These are phyloP conservation scores for Entophlyctis luteolus DNA, from an alignment of 192 early-diverging fungal genomes.

Conservation along the genomic window DNA sequence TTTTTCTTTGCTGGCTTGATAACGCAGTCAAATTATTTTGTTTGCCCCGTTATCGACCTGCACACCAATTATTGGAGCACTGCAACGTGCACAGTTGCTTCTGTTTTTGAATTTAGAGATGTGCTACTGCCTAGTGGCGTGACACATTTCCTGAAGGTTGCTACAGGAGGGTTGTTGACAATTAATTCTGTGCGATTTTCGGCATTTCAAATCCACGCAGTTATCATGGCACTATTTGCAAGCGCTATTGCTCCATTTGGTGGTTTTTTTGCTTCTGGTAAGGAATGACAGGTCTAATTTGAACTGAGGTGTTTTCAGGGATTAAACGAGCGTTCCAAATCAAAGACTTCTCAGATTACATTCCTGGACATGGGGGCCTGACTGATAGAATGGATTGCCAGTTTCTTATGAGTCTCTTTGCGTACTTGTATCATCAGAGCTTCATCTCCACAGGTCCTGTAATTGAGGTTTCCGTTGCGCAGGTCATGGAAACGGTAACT, in stretches of 20 bases:
- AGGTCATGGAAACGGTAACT: too few relatives aligned
- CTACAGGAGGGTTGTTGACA: slow-evolving; percentile 5
- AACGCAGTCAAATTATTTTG: slow-evolving; percentile 59
- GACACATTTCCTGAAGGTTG: neutral
- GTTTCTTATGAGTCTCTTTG: slow-evolving; percentile 93
- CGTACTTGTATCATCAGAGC: slow-evolving; percentile 82
- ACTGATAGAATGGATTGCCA: slow-evolving; percentile 98
- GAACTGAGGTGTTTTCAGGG: too few relatives aligned
- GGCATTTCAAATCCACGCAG: slow-evolving; percentile 82
- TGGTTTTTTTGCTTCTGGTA: slow-evolving; percentile 87
- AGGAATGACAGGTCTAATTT: neutral
- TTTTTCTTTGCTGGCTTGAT: slow-evolving; percentile 60
- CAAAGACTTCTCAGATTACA: slow-evolving; percentile 95
- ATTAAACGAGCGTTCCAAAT: slow-evolving; percentile 96
- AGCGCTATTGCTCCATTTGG: slow-evolving; percentile 95
- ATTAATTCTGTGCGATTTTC: slow-evolving; percentile 65
- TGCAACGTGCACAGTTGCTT: slow-evolving; percentile 51
- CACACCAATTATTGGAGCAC: slow-evolving; percentile 47
- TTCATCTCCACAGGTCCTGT: too few relatives aligned
- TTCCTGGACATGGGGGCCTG: slow-evolving; percentile 95
- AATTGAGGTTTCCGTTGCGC: too few relatives aligned
- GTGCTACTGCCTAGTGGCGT: neutral
- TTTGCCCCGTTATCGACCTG: slow-evolving; percentile 61
- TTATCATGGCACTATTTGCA: slow-evolving; percentile 86
- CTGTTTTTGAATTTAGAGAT: slow-evolving; percentile 45